Evolutionary conservation across 2,329 filamentous ascomycete genomes (phyloP), one percentile per base, ranked within the genome.

Genomic region (Aureobasidium mangrovei): DNA sequence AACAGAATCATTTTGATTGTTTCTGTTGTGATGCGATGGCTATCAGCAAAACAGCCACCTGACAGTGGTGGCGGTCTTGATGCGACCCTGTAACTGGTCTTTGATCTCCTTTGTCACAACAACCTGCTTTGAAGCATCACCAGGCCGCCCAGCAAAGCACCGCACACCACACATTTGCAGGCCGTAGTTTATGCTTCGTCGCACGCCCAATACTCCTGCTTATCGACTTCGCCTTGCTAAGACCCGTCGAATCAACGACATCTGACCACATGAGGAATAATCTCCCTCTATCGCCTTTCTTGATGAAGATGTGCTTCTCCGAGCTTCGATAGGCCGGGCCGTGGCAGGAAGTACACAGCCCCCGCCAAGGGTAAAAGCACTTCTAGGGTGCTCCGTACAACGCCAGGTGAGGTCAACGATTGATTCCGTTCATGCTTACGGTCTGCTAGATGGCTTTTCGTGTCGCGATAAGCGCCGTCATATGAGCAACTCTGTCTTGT

Each of bases 21-120:
- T 44, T 38, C 40, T 53, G 39, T 38, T 53, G 40, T 38, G 40
- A 53, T 35, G 49, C 49, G 10, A 18, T 51, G 38, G 28, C 38
- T 42, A 42, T 42, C 38, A 42, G 18, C 28, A 33, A 41, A 49
- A 51, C 47, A 41, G 31, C 24, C 36, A 48, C 32, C 18, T 28
- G 45, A 39, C 45, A 48, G 33, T 41, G 24, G 39, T 53, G 49
- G 49, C 49, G 40, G 35, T 35, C 32, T 38, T 53, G 49, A 39
- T 53, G 40, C 40, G 31, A 44, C 39, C 24, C 40, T 8, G 4
- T 40, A n/a, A 38, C 40, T 31, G 32, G 31, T 7, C 27, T 18
- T 18, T 18, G 18, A 18, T 18, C 40, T 42, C 38, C n/a, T 10
- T 35, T 10, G 10, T 35, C 10, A 7, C 32, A 35, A 35, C 32